These are phyloP conservation scores for Termitomyces sp. DNA, from an alignment of 768 basidiomycete species.

Conservation along the genomic window DNA sequence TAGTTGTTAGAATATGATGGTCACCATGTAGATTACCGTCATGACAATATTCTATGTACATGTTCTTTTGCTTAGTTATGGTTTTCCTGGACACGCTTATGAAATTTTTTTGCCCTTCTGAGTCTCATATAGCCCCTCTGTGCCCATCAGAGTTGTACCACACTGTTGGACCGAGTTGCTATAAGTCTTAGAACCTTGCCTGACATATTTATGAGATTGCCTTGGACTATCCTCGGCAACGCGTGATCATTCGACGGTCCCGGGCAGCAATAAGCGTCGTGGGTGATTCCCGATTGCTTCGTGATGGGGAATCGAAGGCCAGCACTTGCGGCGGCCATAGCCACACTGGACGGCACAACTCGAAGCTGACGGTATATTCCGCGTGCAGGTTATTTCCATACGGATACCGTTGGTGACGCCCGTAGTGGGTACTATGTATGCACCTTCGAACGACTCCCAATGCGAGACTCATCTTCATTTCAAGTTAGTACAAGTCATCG, in stretches of 20 bases:
- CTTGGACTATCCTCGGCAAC: background rate
- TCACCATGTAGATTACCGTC: background rate
- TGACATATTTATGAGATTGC: background rate
- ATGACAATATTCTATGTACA: background rate
- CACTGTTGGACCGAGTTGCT: too few species aligned
- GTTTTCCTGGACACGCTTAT: background rate
- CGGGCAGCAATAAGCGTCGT: background rate
- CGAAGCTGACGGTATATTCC: background rate
- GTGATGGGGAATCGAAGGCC: background rate
- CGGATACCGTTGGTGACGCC: background rate
- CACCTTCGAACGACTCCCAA: too few species aligned
- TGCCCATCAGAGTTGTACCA: background rate
- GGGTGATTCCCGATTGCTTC: background rate
- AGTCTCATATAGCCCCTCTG: background rate
- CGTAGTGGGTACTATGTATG: too few species aligned
- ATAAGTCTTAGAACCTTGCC: background rate
- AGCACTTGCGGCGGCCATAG: background rate
- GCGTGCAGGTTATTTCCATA: background rate
- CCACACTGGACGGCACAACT: background rate
- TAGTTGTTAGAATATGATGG: background rate
- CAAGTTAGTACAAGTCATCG: background rate
- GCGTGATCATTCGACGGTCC: background rate
- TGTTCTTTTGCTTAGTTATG: too few species aligned
- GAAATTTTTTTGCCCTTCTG: background rate
- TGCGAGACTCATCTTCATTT: too few species aligned